Evolutionary conservation across 1,139 yeast species (phyloP), one percentile per base, ranked within the genome.

Genomic region (Sugiyamaella xylanicola): DNA sequence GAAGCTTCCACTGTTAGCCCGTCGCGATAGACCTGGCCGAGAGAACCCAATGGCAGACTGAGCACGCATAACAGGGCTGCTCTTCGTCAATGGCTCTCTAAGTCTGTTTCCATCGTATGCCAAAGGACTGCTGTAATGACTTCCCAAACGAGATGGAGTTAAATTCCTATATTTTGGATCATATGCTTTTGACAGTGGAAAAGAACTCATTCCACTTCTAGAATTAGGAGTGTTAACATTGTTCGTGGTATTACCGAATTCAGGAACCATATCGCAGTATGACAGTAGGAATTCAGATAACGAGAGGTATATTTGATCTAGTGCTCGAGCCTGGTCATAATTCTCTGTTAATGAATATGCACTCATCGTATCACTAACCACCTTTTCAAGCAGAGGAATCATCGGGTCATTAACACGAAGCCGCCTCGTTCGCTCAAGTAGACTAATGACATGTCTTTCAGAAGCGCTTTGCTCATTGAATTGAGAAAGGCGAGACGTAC

Each of bases 361-460:
- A n/a, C 58, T 52, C 55, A 64, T 62, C 7, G 62, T 59, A 43
- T 65, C 68, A 1, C 60, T 58, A 16, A 61, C 68, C 2, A 65
- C 68, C n/a, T 66, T 56, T 42, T 67, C 70, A 19, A 67, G 59
- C 55, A 65, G 56, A 4, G 65, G 66, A 16, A 64, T 43, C 51
- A 59, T 54, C 4, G 62, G 56, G 36, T 60, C 65, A 22, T 55
- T 55, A 16, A 56, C 58, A 4, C 59, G 46, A 20, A 49, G 46
- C 13, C 61, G 56, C 16, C 59, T 58, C 1, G 66, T 60, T 7
- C 63, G 58, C 19, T 63, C 66, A 21, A 65, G 48, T 11, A 60
- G 59, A 16, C 61, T 61, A 35, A 64, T 44, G 21, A 67, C 54
- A 48, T 65, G 68, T 39, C 59, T 55, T 52, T 67, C 69, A 4